Percentiles rank a stretch among this genome's conserved stretches.
phyloP scores from a whole-genome alignment of 129 eudicot species.

The Glebionis coronaria region DNA sequence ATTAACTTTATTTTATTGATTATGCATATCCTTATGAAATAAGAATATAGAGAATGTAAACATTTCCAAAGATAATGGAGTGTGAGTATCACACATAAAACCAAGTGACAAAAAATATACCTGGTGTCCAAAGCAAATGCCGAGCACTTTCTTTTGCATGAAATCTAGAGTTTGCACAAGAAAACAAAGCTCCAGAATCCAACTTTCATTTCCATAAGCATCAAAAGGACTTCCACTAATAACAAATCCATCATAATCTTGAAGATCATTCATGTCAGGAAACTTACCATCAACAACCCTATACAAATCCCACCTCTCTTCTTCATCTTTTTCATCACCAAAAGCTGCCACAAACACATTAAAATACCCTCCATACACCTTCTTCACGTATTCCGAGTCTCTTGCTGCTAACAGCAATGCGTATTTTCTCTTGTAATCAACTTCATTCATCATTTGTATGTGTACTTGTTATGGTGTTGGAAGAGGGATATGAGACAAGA shows the following conservation, averaged over 20 bases:
- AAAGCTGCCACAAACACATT: conserved; percentile 63
- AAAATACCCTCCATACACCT: conserved; percentile 70
- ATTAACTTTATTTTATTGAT: no score
- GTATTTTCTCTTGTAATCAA: conserved; percentile 41
- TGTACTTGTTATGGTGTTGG: neutral
- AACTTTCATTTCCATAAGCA: conserved; percentile 74
- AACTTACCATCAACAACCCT: conserved; percentile 71
- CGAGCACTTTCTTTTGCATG: conserved; percentile 78
- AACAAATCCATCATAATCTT: conserved; percentile 67
- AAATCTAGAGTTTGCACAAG: conserved; percentile 56
- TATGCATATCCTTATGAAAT: no score
- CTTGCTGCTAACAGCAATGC: conserved; percentile 58
- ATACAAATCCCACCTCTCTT: conserved; percentile 72
- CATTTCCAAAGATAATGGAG: no score
- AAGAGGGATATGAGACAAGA: conserved; percentile 13
- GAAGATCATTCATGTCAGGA: conserved; percentile 50
- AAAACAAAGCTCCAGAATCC: conserved; percentile 66
- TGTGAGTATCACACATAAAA: no score
- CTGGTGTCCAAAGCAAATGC: conserved; percentile 96
- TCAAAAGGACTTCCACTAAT: conserved; percentile 80
- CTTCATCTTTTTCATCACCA: conserved; percentile 55
- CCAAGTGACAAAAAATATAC: conserved; percentile 26
- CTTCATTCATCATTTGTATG: conserved; percentile 32
- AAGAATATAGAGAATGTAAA: no score
- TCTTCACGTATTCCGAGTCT: conserved; percentile 77